Conservation (phyloP, 1,139 yeast species). For the Saccharomyces hybrid region DNA sequence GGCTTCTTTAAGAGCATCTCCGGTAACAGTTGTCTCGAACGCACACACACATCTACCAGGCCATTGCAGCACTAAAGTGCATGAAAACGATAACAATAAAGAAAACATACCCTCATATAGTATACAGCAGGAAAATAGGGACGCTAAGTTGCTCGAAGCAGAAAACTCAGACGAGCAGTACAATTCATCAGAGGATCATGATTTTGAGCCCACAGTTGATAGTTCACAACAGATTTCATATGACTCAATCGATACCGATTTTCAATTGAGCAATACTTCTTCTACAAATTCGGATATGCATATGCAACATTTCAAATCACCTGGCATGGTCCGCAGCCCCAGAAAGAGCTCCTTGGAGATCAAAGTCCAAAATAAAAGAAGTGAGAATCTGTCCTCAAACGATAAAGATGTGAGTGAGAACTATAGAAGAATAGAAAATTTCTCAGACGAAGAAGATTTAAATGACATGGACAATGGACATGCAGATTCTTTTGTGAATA, state of each 20-base stretch:
- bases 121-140: background rate
- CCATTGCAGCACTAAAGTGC: background rate
- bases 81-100: background rate
- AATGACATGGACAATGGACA: background rate
- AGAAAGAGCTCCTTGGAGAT: constrained; percentile 18
- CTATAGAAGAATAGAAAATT: constrained; percentile 11
- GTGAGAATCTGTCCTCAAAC: constrained; percentile 7
- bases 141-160: background rate
- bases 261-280: constrained; percentile 14
- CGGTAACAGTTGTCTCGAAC: background rate
- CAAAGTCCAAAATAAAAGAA: constrained; percentile 17
- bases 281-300: constrained; percentile 9
- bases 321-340: constrained; percentile 9
- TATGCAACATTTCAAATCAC: constrained; percentile 13
- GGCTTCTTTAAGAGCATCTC: background rate
- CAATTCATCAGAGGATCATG: constrained; percentile 1
- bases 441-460: constrained; percentile 18
- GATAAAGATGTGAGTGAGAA: constrained; percentile 7
- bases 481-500: background rate
- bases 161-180: background rate
- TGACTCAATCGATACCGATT: constrained; percentile 16
- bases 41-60: background rate
- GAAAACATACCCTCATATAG: background rate
- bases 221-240: background rate
- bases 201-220: constrained; percentile 15